Percentiles rank a stretch among this genome's conserved stretches.
These are phyloP conservation scores for Aspergillus tubingensis DNA, from an alignment of 2,329 filamentous ascomycete genomes.

Conservation along the genomic window DNA sequence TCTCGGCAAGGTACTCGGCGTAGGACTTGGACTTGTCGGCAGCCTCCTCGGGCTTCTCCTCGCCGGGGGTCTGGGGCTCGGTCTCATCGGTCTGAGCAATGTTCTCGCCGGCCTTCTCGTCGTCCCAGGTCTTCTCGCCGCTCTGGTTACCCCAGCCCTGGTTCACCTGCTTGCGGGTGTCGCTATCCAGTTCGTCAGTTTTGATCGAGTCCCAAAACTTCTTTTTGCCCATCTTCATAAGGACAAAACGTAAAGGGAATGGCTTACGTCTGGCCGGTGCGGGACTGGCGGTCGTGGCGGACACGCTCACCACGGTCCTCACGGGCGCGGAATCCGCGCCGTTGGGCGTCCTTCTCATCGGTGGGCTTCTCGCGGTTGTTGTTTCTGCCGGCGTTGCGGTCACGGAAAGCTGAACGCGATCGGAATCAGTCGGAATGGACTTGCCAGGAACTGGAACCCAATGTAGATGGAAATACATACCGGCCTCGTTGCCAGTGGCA, in stretches of 20 bases:
- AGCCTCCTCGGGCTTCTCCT: conserved; percentile 56
- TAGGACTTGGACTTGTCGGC: conserved; percentile 92
- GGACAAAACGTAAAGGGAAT: neutral
- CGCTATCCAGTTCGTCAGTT: conserved; percentile 28
- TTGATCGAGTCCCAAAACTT: too few relatives aligned
- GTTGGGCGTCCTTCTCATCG: conserved; percentile 56
- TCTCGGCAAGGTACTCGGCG: conserved; percentile 79
- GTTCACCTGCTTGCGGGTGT: conserved; percentile 58
- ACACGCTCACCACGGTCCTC: conserved; percentile 58
- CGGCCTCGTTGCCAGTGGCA: conserved; percentile 78
- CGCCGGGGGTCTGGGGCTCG: conserved; percentile 59
- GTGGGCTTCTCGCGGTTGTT: conserved; percentile 80
- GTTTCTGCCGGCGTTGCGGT: conserved; percentile 76
- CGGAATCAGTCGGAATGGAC: conserved; percentile 18
- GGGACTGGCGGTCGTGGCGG: conserved; percentile 65
- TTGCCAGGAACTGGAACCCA: neutral
- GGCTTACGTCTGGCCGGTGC: conserved; percentile 61
- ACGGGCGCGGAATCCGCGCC: conserved; percentile 46
- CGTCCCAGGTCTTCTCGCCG: conserved; percentile 80
- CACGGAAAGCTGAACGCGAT: conserved; percentile 72
- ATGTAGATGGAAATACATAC: conserved; percentile 57
- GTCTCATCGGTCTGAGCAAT: conserved; percentile 85
- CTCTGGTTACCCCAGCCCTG: conserved; percentile 86
- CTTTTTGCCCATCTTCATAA: neutral
- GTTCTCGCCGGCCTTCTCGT: conserved; percentile 87